phyloP scores from a whole-genome alignment of 2,329 filamentous ascomycete genomes.

The Botrytis medusae region DNA sequence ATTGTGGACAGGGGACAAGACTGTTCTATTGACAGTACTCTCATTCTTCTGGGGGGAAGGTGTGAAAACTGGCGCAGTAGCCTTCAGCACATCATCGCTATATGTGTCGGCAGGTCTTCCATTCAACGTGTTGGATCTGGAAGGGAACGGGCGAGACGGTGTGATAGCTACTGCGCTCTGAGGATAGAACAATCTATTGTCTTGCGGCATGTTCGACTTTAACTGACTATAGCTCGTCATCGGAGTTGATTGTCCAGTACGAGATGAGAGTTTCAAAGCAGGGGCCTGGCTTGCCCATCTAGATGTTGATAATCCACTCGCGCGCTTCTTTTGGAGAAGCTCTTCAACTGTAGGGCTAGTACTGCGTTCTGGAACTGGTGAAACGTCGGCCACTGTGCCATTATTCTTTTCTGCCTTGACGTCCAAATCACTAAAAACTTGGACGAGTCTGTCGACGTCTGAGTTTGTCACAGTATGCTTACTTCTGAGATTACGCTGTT shows the following conservation, averaged over 20 bases:
- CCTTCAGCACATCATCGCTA: slow-evolving; percentile 20
- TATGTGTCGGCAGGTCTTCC: not conserved
- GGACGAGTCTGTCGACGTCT: not conserved
- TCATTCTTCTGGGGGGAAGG: slow-evolving; percentile 15
- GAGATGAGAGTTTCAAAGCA: not conserved
- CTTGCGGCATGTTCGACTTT: not conserved
- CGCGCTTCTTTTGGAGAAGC: slow-evolving; percentile 9
- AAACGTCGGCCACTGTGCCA: not conserved
- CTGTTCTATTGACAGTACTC: slow-evolving; percentile 4
- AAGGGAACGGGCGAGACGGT: not conserved
- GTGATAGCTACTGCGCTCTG: not conserved
- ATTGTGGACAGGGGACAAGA: slow-evolving; percentile 23
- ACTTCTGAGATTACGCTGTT: not conserved
- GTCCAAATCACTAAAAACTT: not conserved
- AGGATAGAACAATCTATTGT: not conserved
- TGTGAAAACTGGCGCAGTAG: slow-evolving; percentile 16
- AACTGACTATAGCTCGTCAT: not conserved
- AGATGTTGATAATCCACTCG: slow-evolving; percentile 6
- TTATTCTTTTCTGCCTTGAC: not conserved
- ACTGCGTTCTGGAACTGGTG: not conserved
- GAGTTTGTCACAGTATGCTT: slow-evolving; percentile 1
- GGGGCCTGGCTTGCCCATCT: slow-evolving; percentile 15
- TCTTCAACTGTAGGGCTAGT: slow-evolving; percentile 12
- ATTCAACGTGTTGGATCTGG: slow-evolving; percentile 1
- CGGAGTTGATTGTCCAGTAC: not conserved